Evolutionary conservation across 75 land plant genomes (phyloP).

Genomic region (Cryptomeria japonica): DNA sequence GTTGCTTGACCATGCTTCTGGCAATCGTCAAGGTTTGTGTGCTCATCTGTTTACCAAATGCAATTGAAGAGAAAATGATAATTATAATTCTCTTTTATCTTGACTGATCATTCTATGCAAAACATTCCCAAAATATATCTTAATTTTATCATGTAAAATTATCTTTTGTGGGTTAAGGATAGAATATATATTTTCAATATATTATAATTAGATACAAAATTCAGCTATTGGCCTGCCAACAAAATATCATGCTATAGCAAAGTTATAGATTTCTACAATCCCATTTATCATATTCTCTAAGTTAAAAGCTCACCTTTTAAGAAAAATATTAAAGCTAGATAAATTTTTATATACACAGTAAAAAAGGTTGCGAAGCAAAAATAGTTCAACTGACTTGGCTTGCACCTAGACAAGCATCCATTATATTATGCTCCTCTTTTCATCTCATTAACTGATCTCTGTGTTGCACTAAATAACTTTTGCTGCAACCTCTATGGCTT

Average conservation of each 20-base stretch:
- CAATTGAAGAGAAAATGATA: not conserved
- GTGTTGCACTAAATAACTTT: not conserved
- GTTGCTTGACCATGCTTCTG: conserved; percentile 78
- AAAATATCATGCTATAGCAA: not conserved
- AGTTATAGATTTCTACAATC: not conserved
- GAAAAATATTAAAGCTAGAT: not conserved
- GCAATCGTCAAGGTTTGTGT: conserved; percentile 69
- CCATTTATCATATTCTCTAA: not conserved
- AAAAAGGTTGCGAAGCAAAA: not conserved
- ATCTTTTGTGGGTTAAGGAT: not conserved
- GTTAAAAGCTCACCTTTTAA: not conserved
- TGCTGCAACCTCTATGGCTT: not conserved
- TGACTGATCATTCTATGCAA: not conserved
- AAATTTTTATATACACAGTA: not conserved
- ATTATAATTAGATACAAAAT: not conserved
- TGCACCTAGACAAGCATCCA: not conserved
- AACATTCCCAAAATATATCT: not conserved
- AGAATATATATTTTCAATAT: not conserved
- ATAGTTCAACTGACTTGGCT: not conserved
- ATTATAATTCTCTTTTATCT: not conserved
- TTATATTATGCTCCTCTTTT: not conserved
- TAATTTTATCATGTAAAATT: not conserved
- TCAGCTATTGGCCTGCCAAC: not conserved
- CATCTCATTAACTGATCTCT: not conserved
- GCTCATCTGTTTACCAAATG: not conserved